Evolutionary conservation across 2,329 filamentous ascomycete genomes (phyloP).

Genomic region (Botrytis pseudocinerea): DNA sequence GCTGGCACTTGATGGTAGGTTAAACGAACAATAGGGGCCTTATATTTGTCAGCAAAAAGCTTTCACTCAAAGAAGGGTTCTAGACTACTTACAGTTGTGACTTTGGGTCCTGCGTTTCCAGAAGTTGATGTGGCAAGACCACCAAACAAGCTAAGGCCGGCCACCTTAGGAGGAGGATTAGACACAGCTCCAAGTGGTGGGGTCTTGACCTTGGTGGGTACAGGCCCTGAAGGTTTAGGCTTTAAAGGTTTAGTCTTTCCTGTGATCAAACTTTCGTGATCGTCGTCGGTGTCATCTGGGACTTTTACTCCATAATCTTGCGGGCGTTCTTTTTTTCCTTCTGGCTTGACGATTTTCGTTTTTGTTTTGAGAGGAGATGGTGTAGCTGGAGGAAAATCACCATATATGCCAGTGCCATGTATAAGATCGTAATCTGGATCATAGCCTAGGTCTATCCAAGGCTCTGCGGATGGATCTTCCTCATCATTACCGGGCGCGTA

Average conservation of each 20-base stretch:
- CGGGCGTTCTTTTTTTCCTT: too few species aligned
- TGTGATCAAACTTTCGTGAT: neutral
- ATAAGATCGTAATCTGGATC: neutral
- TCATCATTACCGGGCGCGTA: neutral
- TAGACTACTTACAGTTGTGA: neutral
- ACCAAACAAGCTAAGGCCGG: neutral
- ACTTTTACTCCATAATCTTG: too few species aligned
- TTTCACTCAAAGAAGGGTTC: neutral
- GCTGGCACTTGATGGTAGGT: neutral
- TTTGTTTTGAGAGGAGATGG: neutral
- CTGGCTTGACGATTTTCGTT: neutral
- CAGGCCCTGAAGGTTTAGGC: neutral
- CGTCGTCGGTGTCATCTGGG: neutral
- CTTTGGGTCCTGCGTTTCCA: neutral
- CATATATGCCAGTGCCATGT: neutral
- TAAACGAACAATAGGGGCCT: neutral
- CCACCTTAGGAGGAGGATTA: neutral
- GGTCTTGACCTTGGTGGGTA: neutral
- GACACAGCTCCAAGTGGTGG: neutral
- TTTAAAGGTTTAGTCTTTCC: neutral
- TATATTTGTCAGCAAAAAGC: neutral
- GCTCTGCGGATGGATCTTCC: neutral
- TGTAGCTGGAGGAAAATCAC: neutral
- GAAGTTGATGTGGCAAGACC: neutral
- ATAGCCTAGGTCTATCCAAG: neutral